Percentiles rank a stretch among this genome's conserved stretches.
Conservation (phyloP, 2,329 filamentous ascomycete genomes). For the Lasiodiplodia sp. region DNA sequence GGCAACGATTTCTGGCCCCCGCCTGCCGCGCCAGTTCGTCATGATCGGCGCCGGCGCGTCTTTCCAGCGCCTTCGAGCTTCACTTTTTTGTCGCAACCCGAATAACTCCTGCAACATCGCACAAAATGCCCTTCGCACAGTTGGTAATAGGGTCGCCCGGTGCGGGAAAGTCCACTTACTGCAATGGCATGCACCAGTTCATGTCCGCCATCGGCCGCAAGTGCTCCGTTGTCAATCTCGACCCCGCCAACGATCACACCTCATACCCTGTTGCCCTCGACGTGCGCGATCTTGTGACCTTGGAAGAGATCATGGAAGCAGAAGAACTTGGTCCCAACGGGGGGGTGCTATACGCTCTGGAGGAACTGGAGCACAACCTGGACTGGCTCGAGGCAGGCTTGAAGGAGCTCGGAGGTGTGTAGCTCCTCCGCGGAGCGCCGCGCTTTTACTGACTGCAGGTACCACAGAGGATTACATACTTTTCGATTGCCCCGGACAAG, state of each 20-base stretch:
- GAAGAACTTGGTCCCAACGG: constrained; percentile 93
- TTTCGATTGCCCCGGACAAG: constrained; percentile 96
- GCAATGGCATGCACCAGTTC: constrained; percentile 99
- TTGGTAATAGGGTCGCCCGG: constrained; percentile 94
- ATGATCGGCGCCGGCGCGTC: constrained; percentile 28
- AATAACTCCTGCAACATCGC: constrained; percentile 11
- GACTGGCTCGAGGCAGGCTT: constrained; percentile 89
- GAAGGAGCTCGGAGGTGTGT: constrained; percentile 71
- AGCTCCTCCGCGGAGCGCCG: constrained; percentile 30
- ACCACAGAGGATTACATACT: constrained; percentile 81
- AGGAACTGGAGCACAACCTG: constrained; percentile 92
- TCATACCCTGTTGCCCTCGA: constrained; percentile 90
- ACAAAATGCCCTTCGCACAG: constrained; percentile 68
- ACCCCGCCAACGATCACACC: constrained; percentile 94
- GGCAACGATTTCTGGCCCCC: constrained; percentile 6
- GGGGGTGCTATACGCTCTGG: constrained; percentile 88
- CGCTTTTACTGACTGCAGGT: constrained; percentile 4
- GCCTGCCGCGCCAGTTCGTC: constrained; percentile 3
- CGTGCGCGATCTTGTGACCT: constrained; percentile 83
- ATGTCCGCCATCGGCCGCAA: constrained; percentile 93
- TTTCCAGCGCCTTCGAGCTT: constrained; percentile 26
- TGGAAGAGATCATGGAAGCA: constrained; percentile 94
- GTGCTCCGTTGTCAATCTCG: constrained; percentile 94
- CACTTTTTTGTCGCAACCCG: constrained; percentile 16
- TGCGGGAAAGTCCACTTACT: constrained; percentile 96